Conservation (phyloP, 495 filamentous ascomycete genomes). For the Penicillium argentinense region DNA sequence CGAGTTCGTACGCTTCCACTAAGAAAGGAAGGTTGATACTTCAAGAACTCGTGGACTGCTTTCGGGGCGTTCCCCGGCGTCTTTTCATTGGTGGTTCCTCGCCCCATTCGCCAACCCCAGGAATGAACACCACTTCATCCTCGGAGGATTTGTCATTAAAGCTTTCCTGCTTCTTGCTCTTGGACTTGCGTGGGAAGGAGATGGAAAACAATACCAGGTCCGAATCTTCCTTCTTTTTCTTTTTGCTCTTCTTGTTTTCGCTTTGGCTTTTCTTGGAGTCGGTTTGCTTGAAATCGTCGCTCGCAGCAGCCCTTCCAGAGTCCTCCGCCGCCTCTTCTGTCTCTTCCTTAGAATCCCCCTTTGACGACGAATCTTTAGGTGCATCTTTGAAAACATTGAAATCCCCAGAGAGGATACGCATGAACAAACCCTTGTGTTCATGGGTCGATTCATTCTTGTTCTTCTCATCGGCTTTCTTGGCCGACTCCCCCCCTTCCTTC, state of each 20-base stretch:
- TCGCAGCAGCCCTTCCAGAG: too few species aligned
- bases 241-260: constrained; percentile 9
- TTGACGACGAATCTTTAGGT: neutral
- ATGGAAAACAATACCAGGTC: constrained; percentile 39
- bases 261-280: constrained; percentile 8
- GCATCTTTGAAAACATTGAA: constrained; percentile 4
- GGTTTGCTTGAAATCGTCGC: constrained; percentile 8
- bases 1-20: too few species aligned
- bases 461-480: constrained; percentile 21
- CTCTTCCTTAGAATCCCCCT: constrained; percentile 12
- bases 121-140: constrained; percentile 21
- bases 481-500: constrained; percentile 3
- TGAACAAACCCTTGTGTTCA: constrained; percentile 25
- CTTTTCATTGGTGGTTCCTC: constrained; percentile 41
- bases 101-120: constrained; percentile 18
- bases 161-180: neutral
- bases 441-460: constrained; percentile 14
- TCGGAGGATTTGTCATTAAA: neutral
- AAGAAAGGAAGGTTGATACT: too few species aligned
- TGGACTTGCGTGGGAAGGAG: constrained; percentile 30
- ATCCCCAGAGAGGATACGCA: constrained; percentile 30
- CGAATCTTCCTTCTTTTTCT: constrained; percentile 11
- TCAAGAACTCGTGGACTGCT: too few species aligned
- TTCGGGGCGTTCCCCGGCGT: constrained; percentile 29
- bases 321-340: neutral